Base-by-base conservation (phyloP, 352 stramenopile genomes). In the Pythium insidiosum region DNA sequence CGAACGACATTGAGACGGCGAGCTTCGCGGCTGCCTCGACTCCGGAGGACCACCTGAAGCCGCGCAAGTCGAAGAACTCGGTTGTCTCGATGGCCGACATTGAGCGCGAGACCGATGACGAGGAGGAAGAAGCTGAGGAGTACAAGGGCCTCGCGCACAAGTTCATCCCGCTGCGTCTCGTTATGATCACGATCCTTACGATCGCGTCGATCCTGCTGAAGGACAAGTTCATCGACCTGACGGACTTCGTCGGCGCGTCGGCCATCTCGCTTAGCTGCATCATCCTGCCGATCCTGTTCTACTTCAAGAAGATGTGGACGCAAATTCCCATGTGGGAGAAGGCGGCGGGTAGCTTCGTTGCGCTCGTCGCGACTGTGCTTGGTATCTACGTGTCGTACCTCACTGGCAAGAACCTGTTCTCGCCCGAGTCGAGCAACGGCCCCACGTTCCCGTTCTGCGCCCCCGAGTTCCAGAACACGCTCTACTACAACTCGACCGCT, bases 201-300 rank as follows among this genome's bases (percentile, higher is more conserved):
- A 50, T 76, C 18, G 39, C 50, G 12, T 37, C 60, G 16, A 38
- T 65, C n/a, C 24, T 63, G 31, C 46, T 60, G 16, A 36, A 53
- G 47, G 56, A 79, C 40, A 65, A 78, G 38, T 80, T 85, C 30
- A 50, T 69, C 12, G 73, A 82, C 37, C 69, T 85, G 24, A 61
- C 66, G 18, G 73, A 85, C 47, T 85, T 85, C 29, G 61, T 81
- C 19, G 73, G 73, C 23, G 68, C 73, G 7, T 85, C 54, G 42
- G 58, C 61, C 34, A 71, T 77, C 28, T 66, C 69, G 18, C 61
- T 79, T 35, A 63, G 61, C 20, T 85, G 69, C 47, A 82, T 80
- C 37, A 68, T 82, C 37, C 52, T 85, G 26, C 73, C 73, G 12
- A 76, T 80, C 44, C 56, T 69, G 45, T 82, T 85, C 58, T 82